phyloP scores from a whole-genome alignment of 75 land plant genomes.

The Pinus albicaulis region DNA sequence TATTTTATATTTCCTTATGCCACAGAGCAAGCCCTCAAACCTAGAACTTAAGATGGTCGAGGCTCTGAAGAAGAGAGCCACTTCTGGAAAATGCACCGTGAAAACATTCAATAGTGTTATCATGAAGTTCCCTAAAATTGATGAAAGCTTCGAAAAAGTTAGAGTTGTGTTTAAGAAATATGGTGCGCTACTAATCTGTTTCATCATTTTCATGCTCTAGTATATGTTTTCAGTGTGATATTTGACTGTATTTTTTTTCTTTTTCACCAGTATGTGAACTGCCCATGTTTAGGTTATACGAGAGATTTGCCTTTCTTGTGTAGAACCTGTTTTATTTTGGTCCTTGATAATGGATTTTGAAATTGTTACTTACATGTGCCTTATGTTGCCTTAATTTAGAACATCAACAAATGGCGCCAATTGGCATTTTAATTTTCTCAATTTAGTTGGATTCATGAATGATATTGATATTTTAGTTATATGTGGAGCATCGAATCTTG shows the following conservation, averaged over 20 bases:
- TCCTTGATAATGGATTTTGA: neutral
- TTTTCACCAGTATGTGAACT: neutral
- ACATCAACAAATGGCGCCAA: neutral
- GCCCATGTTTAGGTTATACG: neutral
- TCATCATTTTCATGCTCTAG: neutral
- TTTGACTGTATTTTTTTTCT: neutral
- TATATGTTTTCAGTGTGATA: neutral
- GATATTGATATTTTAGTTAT: neutral
- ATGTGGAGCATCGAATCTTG: neutral
- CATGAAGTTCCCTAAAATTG: conserved; percentile 94
- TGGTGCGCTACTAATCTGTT: conserved; percentile 40
- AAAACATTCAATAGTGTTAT: conserved; percentile 87
- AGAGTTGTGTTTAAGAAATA: conserved; percentile 71
- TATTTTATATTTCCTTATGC: neutral
- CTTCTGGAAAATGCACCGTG: conserved; percentile 44
- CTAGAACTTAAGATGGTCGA: conserved; percentile 85
- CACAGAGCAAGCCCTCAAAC: conserved; percentile 18
- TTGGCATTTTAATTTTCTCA: neutral
- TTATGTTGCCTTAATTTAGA: neutral
- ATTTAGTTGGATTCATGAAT: neutral
- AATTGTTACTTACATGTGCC: neutral
- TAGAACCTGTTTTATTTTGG: neutral
- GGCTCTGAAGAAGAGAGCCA: conserved; percentile 69
- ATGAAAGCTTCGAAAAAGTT: conserved; percentile 84
- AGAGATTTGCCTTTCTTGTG: neutral